Conservation (phyloP, 805 yeast species). For the Clavispora asparagi region DNA sequence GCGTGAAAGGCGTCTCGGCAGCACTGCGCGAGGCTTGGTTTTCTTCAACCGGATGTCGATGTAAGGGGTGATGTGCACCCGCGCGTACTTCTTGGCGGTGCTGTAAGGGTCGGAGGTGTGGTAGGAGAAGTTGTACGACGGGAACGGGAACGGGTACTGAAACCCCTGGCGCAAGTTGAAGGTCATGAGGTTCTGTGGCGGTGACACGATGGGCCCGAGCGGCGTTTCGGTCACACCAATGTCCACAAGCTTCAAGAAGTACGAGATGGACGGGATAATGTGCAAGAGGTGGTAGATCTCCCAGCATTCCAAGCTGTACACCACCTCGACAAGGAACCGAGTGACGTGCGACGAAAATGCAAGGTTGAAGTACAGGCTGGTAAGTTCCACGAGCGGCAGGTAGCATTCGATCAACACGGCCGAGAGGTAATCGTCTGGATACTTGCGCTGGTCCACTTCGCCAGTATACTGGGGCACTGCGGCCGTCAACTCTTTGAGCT, state of each 20-base stretch:
- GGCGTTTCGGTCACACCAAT: slow-evolving; percentile 33
- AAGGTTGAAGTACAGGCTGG: slow-evolving; percentile 33
- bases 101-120: slow-evolving; percentile 29
- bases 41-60: slow-evolving; percentile 30
- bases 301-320: slow-evolving; percentile 39
- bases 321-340: slow-evolving; percentile 32
- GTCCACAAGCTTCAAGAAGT: slow-evolving; percentile 28
- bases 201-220: slow-evolving; percentile 34
- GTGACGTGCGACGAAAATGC: slow-evolving; percentile 36
- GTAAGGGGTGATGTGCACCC: slow-evolving; percentile 29
- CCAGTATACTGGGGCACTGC: slow-evolving; percentile 19
- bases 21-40: background rate
- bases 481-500: slow-evolving; percentile 22
- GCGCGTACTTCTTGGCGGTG: slow-evolving; percentile 21
- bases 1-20: slow-evolving; percentile 4
- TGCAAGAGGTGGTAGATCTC: slow-evolving; percentile 37
- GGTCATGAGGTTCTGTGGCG: slow-evolving; percentile 34
- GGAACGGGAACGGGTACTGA: slow-evolving; percentile 41
- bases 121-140: slow-evolving; percentile 41
- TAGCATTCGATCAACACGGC: slow-evolving; percentile 37
- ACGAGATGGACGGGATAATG: slow-evolving; percentile 27
- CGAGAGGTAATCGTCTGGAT: slow-evolving; percentile 34
- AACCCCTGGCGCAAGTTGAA: slow-evolving; percentile 35
- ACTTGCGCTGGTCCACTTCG: slow-evolving; percentile 9
- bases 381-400: slow-evolving; percentile 22